Evolutionary conservation across 208 protist genomes (phyloP).

Genomic region (Acanthamoeba healyi): DNA sequence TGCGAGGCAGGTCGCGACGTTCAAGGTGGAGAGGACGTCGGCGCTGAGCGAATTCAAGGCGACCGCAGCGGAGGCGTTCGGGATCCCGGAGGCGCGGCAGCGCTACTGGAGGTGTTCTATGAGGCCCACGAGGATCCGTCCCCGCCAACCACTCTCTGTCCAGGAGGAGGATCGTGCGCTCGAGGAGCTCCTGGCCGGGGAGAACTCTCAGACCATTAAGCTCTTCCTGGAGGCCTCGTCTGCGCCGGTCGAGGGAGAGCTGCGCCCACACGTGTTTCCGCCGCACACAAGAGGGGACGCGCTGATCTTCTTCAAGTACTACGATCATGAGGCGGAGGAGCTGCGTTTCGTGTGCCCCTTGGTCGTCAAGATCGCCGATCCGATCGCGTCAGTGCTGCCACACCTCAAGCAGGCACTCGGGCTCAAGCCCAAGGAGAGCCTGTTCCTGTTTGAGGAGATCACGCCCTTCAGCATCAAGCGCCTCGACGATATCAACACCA

Average conservation of each 20-base stretch:
- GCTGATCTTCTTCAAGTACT: slow-evolving; percentile 77
- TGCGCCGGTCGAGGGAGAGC: no score
- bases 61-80: background rate
- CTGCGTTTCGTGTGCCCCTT: slow-evolving; percentile 76
- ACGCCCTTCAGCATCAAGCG: slow-evolving; percentile 75
- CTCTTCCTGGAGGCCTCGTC: no score
- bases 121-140: slow-evolving; percentile 46
- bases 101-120: slow-evolving; percentile 34
- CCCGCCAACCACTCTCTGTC: background rate
- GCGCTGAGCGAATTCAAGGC: background rate
- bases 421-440: slow-evolving; percentile 23
- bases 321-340: slow-evolving; percentile 68
- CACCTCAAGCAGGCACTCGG: slow-evolving; percentile 15
- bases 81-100: background rate
- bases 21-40: slow-evolving; percentile 42
- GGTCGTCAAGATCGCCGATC: slow-evolving; percentile 54
- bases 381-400: slow-evolving; percentile 52
- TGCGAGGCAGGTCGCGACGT: background rate
- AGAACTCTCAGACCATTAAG: background rate
- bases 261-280: no score
- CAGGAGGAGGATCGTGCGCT: slow-evolving; percentile 17
- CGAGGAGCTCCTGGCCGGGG: background rate
- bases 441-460: slow-evolving; percentile 79
- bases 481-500: slow-evolving; percentile 40
- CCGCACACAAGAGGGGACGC: no score